Evolutionary conservation across 495 filamentous ascomycete species (phyloP).

Genomic region (Penicillium angulare): DNA sequence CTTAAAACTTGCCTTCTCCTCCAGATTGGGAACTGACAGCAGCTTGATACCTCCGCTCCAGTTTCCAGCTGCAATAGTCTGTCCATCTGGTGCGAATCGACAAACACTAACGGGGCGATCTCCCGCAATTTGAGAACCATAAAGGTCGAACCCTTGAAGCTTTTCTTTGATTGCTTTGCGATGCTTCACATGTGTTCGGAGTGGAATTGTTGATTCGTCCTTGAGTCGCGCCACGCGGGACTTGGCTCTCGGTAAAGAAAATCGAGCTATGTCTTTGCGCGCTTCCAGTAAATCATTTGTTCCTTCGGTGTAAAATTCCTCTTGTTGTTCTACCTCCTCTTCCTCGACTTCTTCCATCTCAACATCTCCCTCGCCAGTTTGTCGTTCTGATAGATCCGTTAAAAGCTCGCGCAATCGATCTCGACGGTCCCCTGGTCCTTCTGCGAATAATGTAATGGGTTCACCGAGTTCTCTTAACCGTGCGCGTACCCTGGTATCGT

Average conservation of each 20-base stretch:
- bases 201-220: constrained; percentile 73
- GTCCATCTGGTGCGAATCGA: constrained; percentile 82
- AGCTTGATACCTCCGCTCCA: constrained; percentile 88
- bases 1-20: constrained; percentile 68
- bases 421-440: constrained; percentile 81
- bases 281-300: constrained; percentile 70
- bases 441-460: constrained; percentile 93
- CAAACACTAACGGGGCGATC: constrained; percentile 88
- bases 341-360: constrained; percentile 54
- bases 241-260: constrained; percentile 80
- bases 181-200: constrained; percentile 87
- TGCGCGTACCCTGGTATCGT: constrained; percentile 81
- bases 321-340: constrained; percentile 74
- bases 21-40: constrained; percentile 76
- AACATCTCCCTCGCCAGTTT: constrained; percentile 61
- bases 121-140: constrained; percentile 87
- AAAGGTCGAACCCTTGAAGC: constrained; percentile 78
- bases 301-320: constrained; percentile 94
- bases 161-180: constrained; percentile 85
- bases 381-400: constrained; percentile 65
- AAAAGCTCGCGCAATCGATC: constrained; percentile 84
- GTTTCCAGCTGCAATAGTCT: constrained; percentile 83
- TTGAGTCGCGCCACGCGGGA: constrained; percentile 71
- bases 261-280: constrained; percentile 77
- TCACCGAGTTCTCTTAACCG: constrained; percentile 81